Percentiles rank a stretch among this genome's conserved stretches.
Evolutionary conservation across 2,329 filamentous ascomycete genomes (phyloP).

Genomic region (Fonsecaea multimorphosa): DNA sequence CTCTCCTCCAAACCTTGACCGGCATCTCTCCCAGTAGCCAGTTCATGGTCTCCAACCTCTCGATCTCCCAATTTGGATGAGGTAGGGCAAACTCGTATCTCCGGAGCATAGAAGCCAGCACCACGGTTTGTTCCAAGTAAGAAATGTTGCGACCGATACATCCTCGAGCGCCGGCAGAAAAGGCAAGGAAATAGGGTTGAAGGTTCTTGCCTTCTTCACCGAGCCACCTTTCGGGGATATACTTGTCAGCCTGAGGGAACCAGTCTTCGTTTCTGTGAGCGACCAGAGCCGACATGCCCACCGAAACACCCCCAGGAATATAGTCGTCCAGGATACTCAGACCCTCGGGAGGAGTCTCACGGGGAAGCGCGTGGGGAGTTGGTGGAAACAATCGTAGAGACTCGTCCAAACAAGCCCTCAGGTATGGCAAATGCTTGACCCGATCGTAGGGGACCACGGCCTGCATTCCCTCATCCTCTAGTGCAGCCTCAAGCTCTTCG

Average conservation of each 20-base stretch:
- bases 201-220: conserved; percentile 32
- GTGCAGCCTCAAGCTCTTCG: conserved; percentile 55
- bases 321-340: conserved; percentile 52
- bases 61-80: conserved; percentile 41
- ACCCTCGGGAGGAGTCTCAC: conserved; percentile 55
- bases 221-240: conserved; percentile 51
- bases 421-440: conserved; percentile 58
- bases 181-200: conserved; percentile 42
- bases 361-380: conserved; percentile 52
- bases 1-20: conserved; percentile 43
- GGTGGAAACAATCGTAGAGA: conserved; percentile 55
- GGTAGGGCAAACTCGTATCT: conserved; percentile 51
- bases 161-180: conserved; percentile 49
- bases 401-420: conserved; percentile 61
- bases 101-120: conserved; percentile 53
- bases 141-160: conserved; percentile 53
- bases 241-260: conserved; percentile 49
- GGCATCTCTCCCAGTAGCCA: conserved; percentile 41
- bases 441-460: conserved; percentile 58
- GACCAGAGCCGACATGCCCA: conserved; percentile 53
- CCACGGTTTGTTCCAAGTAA: conserved; percentile 56
- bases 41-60: conserved; percentile 43
- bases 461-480: conserved; percentile 49
- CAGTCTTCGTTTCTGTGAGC: conserved; percentile 49
- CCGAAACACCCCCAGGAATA: conserved; percentile 49